Conservation (phyloP, 768 basidiomycete genomes). For the Auricularia sp. region DNA sequence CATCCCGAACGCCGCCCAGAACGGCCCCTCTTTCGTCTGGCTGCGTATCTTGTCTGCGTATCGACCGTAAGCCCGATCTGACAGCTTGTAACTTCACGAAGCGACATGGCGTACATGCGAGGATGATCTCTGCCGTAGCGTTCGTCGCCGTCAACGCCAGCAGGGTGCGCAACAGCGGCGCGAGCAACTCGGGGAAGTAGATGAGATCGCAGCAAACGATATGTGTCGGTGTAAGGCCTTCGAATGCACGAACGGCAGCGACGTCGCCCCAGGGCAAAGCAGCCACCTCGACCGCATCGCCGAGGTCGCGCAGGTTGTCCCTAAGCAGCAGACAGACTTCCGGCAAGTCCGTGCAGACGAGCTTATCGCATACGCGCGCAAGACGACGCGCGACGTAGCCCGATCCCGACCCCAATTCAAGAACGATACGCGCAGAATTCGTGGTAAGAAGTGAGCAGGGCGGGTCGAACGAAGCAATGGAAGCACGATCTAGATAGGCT, state of each 20-base stretch:
- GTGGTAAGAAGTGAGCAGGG: conserved; percentile 28
- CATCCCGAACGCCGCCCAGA: conserved; percentile 72
- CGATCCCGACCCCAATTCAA: conserved; percentile 78
- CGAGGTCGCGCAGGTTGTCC: conserved; percentile 21
- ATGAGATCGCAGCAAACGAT: conserved; percentile 82
- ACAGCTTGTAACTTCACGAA: not conserved
- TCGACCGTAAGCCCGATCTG: not conserved
- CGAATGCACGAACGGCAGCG: not conserved
- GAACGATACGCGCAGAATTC: conserved; percentile 23
- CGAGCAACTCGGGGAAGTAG: conserved; percentile 77
- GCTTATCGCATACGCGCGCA: conserved; percentile 26
- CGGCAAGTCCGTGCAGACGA: conserved; percentile 60
- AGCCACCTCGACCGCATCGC: not conserved
- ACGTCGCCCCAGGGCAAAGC: conserved; percentile 7
- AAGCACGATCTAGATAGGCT: conserved; percentile 38
- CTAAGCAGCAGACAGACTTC: conserved; percentile 52
- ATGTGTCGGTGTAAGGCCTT: conserved; percentile 29
- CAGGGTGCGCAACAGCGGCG: conserved; percentile 63
- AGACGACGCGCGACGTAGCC: conserved; percentile 46
- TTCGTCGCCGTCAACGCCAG: conserved; percentile 46
- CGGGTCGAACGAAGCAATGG: conserved; percentile 38
- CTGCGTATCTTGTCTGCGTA: conserved; percentile 53
- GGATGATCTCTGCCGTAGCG: conserved; percentile 33
- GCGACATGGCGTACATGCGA: conserved; percentile 38
- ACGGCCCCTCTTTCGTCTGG: conserved; percentile 57